Evolutionary conservation across 2,329 filamentous ascomycete genomes (phyloP).

Genomic region (Exophiala sp.): DNA sequence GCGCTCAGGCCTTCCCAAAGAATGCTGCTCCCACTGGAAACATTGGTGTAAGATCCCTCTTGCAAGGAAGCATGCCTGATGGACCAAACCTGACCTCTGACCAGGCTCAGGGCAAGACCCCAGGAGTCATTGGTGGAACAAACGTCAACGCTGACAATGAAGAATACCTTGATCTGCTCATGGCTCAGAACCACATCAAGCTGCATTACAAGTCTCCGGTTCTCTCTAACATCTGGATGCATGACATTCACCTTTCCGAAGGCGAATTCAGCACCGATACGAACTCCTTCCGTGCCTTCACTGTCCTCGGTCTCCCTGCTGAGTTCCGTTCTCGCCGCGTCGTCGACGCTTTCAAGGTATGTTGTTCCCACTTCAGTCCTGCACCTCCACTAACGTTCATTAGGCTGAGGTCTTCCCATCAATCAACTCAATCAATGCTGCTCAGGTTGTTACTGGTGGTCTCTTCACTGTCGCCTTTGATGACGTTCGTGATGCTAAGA

Average conservation of each 20-base stretch:
- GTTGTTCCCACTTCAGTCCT: conserved; percentile 15
- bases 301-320: conserved; percentile 27
- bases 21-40: neutral
- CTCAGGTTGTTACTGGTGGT: conserved; percentile 36
- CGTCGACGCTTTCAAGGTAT: conserved; percentile 40
- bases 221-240: conserved; percentile 6
- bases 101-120: conserved; percentile 2
- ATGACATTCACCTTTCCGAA: conserved; percentile 12
- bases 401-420: conserved; percentile 30
- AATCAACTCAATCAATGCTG: conserved; percentile 38
- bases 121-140: conserved; percentile 5
- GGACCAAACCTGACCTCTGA: conserved; percentile 2
- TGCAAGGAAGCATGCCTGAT: conserved; percentile 9
- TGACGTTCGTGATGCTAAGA: conserved; percentile 59
- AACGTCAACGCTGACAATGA: neutral
- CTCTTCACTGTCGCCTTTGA: conserved; percentile 56
- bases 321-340: conserved; percentile 35
- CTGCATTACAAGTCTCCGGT: neutral
- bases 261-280: conserved; percentile 26
- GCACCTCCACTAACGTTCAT: conserved; percentile 1
- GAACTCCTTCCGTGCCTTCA: conserved; percentile 19
- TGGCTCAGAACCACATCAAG: neutral
- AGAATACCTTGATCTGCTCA: neutral
- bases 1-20: neutral
- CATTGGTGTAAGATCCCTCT: conserved; percentile 10